phyloP scores from a whole-genome alignment of 257 asterid species.

The Gentiana macrophylla region DNA sequence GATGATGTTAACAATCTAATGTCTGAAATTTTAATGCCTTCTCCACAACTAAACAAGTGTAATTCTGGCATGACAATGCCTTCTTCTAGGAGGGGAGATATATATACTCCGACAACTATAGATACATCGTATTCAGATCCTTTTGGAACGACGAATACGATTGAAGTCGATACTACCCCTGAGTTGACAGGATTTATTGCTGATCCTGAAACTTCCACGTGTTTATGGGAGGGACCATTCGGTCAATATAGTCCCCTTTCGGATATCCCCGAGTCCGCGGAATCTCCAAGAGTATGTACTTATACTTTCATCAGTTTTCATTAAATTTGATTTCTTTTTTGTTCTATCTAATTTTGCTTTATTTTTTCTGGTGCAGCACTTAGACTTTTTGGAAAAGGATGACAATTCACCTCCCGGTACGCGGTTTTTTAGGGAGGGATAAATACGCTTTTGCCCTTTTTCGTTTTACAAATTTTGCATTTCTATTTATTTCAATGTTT shows the following conservation, averaged over 20 bases:
- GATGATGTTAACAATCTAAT: conserved; percentile 14
- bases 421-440: background rate
- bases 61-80: conserved; percentile 11
- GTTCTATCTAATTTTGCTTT: background rate
- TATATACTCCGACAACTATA: conserved; percentile 32
- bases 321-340: background rate
- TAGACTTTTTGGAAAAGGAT: conserved; percentile 65
- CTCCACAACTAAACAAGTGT: conserved; percentile 16
- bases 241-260: conserved; percentile 30
- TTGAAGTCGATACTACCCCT: conserved; percentile 20
- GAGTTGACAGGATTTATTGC: conserved; percentile 35
- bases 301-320: background rate
- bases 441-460: background rate
- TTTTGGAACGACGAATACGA: background rate
- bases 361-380: conserved; percentile 65
- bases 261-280: conserved; percentile 54
- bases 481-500: too few relatives aligned
- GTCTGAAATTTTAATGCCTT: conserved; percentile 21
- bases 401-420: conserved; percentile 48
- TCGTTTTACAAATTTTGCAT: too few relatives aligned
- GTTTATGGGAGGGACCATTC: conserved; percentile 17
- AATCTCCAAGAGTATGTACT: conserved; percentile 52
- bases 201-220: conserved; percentile 48
- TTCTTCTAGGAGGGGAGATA: conserved; percentile 20
- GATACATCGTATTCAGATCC: conserved; percentile 1